These are phyloP conservation scores for Knufia fluminis DNA, from an alignment of 2,329 filamentous ascomycete genomes.

Conservation along the genomic window DNA sequence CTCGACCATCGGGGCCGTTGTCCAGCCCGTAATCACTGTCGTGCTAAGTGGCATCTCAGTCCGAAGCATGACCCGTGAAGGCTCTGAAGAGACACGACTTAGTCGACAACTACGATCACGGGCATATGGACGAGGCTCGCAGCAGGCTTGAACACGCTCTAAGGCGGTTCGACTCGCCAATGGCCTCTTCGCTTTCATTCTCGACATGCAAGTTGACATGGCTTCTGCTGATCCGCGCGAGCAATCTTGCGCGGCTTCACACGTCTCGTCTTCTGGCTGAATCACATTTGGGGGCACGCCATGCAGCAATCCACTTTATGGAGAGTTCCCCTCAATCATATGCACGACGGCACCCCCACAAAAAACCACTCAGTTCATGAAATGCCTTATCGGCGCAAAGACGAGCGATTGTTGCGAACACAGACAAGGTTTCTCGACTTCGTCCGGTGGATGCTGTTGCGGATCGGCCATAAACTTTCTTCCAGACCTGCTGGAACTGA, in stretches of 20 bases:
- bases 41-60: no score
- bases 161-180: neutral
- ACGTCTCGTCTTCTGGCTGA: neutral
- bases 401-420: neutral
- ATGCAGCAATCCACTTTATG: neutral
- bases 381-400: neutral
- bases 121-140: no score
- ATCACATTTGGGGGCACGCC: neutral
- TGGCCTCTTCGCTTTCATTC: neutral
- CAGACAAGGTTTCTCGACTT: neutral
- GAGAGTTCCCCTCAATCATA: neutral
- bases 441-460: neutral
- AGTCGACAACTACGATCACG: neutral
- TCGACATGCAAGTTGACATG: neutral
- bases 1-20: no score
- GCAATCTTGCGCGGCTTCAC: neutral
- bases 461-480: neutral
- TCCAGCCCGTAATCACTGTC: no score
- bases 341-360: neutral
- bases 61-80: neutral
- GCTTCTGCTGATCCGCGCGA: neutral
- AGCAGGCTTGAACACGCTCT: neutral
- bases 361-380: neutral
- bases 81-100: neutral
- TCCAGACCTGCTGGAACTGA: neutral